A percentile compares a stretch with the other conserved stretches of the same genome.
Conservation (phyloP, 495 filamentous ascomycete species). For the Elasticomyces elasticus region DNA sequence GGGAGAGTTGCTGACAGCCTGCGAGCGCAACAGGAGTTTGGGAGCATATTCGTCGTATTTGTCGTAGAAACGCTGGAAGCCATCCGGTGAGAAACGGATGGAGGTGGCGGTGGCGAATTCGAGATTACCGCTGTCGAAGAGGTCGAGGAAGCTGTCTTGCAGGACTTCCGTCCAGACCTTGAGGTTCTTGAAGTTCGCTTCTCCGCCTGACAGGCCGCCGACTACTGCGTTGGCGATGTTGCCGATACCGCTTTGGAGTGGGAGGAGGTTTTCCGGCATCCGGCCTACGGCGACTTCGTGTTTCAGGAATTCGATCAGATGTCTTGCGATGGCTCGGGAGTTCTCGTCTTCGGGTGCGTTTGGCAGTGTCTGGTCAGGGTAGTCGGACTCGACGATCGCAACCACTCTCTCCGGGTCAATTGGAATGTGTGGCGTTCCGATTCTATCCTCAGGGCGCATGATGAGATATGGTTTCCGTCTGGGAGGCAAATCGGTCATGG, state of each 20-base stretch:
- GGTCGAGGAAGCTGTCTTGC: slow-evolving; percentile 87
- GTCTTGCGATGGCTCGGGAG: slow-evolving; percentile 61
- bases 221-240: slow-evolving; percentile 94
- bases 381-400: slow-evolving; percentile 75
- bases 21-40: slow-evolving; percentile 78
- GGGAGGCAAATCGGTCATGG: slow-evolving; percentile 73
- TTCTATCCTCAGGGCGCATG: slow-evolving; percentile 68
- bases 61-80: slow-evolving; percentile 86
- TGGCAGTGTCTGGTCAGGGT: slow-evolving; percentile 68
- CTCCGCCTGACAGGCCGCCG: slow-evolving; percentile 59
- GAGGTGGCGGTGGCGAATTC: slow-evolving; percentile 89
- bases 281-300: slow-evolving; percentile 71
- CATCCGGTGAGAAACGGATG: slow-evolving; percentile 83
- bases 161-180: slow-evolving; percentile 92
- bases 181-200: slow-evolving; percentile 74
- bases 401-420: slow-evolving; percentile 82
- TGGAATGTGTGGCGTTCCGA: slow-evolving; percentile 76
- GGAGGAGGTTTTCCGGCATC: slow-evolving; percentile 66
- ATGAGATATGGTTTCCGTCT: slow-evolving; percentile 76
- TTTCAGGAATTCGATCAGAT: slow-evolving; percentile 79
- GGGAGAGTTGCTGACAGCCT: slow-evolving; percentile 85
- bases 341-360: slow-evolving; percentile 67
- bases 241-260: slow-evolving; percentile 81
- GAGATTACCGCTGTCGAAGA: slow-evolving; percentile 81
- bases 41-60: slow-evolving; percentile 70